Percentiles rank a stretch among this genome's conserved stretches.
Evolutionary conservation across 2,329 filamentous ascomycete species (phyloP).

Genomic region (Lizonia empirigonia): DNA sequence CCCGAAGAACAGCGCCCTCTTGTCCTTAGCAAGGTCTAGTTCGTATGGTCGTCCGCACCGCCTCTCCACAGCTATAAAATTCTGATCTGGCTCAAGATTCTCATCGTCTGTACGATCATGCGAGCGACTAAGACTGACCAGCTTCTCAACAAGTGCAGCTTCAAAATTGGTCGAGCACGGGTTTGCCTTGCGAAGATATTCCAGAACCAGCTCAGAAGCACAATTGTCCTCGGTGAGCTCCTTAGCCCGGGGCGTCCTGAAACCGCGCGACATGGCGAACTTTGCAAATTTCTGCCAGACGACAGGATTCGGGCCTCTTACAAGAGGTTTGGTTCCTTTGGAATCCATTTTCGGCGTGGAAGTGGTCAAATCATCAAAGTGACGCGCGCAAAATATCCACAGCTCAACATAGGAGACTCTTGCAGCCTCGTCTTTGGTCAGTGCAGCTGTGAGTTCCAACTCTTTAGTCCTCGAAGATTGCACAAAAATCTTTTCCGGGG

Average conservation of each 20-base stretch:
- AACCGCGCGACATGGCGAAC: not conserved
- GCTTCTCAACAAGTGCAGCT: not conserved
- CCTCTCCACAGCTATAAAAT: not conserved
- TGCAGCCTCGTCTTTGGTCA: not conserved
- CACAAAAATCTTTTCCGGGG: conserved; percentile 10
- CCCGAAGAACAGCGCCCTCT: not conserved
- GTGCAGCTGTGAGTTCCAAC: not conserved
- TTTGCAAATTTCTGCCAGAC: conserved; percentile 2
- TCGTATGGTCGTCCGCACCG: not conserved
- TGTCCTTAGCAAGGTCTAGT: not conserved
- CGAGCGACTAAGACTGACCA: not conserved
- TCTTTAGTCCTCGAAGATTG: conserved; percentile 1
- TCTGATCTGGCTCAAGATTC: not conserved
- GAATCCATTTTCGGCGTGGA: conserved; percentile 5
- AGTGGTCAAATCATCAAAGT: conserved; percentile 4
- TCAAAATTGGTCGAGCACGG: not conserved
- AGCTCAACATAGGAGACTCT: not conserved
- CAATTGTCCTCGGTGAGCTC: not conserved
- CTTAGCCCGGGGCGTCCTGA: not conserved
- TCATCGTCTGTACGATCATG: not conserved
- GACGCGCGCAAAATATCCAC: conserved; percentile 4
- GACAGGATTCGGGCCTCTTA: conserved; percentile 5
- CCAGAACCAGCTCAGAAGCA: not conserved
- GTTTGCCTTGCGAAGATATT: not conserved
- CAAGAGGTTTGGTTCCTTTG: not conserved